Conservation (phyloP, 202 grass and related monocot genomes). For the Tripidium arundinaceum region DNA sequence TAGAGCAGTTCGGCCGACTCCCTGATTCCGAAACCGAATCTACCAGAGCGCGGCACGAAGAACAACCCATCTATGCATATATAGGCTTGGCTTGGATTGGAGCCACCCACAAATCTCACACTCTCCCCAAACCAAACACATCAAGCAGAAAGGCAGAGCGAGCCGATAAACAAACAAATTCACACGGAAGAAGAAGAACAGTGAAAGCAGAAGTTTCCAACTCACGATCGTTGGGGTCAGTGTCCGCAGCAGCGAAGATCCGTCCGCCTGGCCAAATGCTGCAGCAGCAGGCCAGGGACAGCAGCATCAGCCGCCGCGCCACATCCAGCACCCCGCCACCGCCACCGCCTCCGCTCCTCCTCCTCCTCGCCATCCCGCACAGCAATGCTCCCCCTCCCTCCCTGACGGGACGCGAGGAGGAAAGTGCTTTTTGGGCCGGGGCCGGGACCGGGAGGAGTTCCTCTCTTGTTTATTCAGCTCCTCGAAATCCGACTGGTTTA, state of each 20-base stretch:
- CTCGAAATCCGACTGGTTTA: background rate
- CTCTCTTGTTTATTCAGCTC: background rate
- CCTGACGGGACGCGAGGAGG: background rate
- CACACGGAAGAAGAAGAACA: background rate
- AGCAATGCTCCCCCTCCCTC: background rate
- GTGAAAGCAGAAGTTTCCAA: background rate
- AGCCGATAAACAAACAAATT: background rate
- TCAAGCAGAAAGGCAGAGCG: background rate
- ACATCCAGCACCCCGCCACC: slow-evolving; percentile 7
- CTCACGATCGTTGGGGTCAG: slow-evolving; percentile 46
- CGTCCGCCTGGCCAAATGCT: slow-evolving; percentile 34
- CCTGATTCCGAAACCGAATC: slow-evolving; percentile 14
- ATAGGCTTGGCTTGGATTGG: background rate
- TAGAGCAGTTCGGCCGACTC: background rate
- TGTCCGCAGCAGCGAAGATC: slow-evolving; percentile 33
- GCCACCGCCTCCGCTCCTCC: slow-evolving; percentile 3
- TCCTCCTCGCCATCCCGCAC: background rate
- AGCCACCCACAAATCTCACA: background rate
- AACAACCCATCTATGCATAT: background rate
- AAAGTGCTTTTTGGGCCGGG: background rate
- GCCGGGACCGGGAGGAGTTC: background rate
- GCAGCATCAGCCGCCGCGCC: background rate
- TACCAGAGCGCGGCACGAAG: background rate
- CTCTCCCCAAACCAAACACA: background rate
- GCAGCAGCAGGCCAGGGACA: slow-evolving; percentile 19